Conservation (phyloP, 1,139 yeast genomes). For the Suhomyces coccinellae region DNA sequence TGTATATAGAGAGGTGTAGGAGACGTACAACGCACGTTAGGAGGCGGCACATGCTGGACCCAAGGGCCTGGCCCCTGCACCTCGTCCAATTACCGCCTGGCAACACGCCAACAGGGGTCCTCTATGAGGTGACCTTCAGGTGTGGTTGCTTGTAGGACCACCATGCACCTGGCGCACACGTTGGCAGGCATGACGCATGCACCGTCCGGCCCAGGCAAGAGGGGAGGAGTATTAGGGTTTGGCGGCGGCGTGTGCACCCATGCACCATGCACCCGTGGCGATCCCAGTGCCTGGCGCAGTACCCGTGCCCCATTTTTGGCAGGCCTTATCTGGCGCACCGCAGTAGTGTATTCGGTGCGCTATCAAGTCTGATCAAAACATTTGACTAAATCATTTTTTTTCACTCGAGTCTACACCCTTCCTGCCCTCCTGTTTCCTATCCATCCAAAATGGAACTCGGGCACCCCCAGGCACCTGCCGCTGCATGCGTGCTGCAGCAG, state of each 20-base stretch:
- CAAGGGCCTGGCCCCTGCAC: too few relatives aligned
- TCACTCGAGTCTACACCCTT: not conserved
- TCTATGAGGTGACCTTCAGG: too few relatives aligned
- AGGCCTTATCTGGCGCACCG: not conserved
- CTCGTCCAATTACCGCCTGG: too few relatives aligned
- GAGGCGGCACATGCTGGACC: too few relatives aligned
- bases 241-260: not conserved
- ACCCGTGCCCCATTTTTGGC: not conserved
- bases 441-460: slow-evolving; percentile 7
- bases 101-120: too few relatives aligned
- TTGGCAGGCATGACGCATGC: not conserved
- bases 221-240: not conserved
- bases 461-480: slow-evolving; percentile 2
- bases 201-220: too few relatives aligned
- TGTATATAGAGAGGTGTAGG: too few relatives aligned
- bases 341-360: not conserved
- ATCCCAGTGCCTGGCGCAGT: not conserved
- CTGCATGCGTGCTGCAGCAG: not conserved
- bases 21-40: too few relatives aligned
- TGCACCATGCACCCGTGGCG: not conserved
- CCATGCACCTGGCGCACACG: too few relatives aligned
- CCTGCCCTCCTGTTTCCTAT: not conserved
- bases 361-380: slow-evolving; percentile 6
- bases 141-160: too few relatives aligned
- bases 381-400: slow-evolving; percentile 6